Percentiles rank a stretch among this genome's conserved stretches.
These are phyloP conservation scores for Pezicula carpinea DNA, from an alignment of 2,329 filamentous ascomycete genomes.

Conservation along the genomic window DNA sequence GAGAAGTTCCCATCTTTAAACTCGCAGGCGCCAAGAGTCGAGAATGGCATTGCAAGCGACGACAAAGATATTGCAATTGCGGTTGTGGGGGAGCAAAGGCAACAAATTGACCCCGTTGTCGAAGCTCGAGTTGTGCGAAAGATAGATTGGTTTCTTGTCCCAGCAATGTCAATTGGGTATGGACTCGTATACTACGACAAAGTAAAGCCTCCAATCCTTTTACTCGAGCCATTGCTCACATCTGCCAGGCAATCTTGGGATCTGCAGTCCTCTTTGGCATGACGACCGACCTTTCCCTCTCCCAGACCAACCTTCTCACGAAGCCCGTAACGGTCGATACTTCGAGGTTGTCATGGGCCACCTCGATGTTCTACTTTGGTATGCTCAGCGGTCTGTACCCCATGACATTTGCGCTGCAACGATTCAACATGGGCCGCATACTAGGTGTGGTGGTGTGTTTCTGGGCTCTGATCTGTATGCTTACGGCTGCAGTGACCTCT, in stretches of 20 bases:
- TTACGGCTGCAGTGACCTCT: conserved; percentile 61
- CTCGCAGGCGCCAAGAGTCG: neutral
- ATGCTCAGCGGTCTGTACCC: conserved; percentile 72
- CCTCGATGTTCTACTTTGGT: conserved; percentile 75
- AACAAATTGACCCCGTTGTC: conserved; percentile 42
- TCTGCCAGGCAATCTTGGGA: conserved; percentile 61
- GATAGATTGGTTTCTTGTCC: conserved; percentile 64
- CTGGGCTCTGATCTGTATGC: conserved; percentile 64
- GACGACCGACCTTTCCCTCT: conserved; percentile 62
- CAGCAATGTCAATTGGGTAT: conserved; percentile 61
- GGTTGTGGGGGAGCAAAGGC: conserved; percentile 23
- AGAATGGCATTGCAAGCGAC: neutral
- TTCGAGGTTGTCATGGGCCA: conserved; percentile 68
- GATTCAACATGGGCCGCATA: conserved; percentile 59
- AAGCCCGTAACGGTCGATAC: conserved; percentile 57
- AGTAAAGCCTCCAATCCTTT: conserved; percentile 27
- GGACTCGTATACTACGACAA: conserved; percentile 70
- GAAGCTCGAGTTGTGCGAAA: conserved; percentile 57
- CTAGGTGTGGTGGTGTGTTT: conserved; percentile 59
- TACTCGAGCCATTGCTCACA: neutral
- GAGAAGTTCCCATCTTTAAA: no score
- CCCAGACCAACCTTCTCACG: conserved; percentile 42
- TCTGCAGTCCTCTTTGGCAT: conserved; percentile 72
- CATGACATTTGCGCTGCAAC: conserved; percentile 66
- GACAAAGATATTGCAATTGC: conserved; percentile 22